These are phyloP conservation scores for Pseudopediastrum boryanum DNA, from an alignment of 139 green algal genomes.

Conservation along the genomic window DNA sequence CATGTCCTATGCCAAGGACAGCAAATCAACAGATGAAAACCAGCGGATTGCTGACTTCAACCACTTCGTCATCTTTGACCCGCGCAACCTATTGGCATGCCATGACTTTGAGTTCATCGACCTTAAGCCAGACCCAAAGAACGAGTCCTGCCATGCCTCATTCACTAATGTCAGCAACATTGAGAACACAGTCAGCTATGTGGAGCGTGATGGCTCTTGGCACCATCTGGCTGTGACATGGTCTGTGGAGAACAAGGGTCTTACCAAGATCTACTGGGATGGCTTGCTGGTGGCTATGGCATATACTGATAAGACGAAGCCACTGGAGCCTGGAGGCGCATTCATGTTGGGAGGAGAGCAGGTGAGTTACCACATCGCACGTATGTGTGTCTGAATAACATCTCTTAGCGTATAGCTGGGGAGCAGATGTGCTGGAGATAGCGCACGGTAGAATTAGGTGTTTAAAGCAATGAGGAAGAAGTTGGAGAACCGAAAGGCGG, in stretches of 20 bases:
- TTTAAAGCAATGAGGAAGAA: too few relatives aligned
- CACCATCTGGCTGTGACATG: slow-evolving; percentile 89
- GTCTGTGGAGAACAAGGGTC: slow-evolving; percentile 61
- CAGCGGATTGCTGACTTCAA: slow-evolving; percentile 73
- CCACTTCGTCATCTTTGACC: slow-evolving; percentile 83
- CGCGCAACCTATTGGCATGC: slow-evolving; percentile 71
- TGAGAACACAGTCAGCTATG: slow-evolving; percentile 28
- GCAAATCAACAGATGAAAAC: slow-evolving; percentile 47
- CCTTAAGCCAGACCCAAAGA: slow-evolving; percentile 67
- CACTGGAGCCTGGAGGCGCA: slow-evolving; percentile 67
- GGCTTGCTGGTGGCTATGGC: slow-evolving; percentile 67
- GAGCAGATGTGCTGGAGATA: too few relatives aligned
- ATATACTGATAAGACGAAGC: slow-evolving; percentile 58
- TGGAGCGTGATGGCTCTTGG: slow-evolving; percentile 70
- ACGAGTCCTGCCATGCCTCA: slow-evolving; percentile 59
- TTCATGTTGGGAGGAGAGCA: slow-evolving; percentile 89
- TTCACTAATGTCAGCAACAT: slow-evolving; percentile 43
- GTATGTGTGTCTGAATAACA: too few relatives aligned
- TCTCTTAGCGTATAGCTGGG: too few relatives aligned
- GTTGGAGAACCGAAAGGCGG: too few relatives aligned
- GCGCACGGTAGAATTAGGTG: too few relatives aligned
- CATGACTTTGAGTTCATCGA: slow-evolving; percentile 81
- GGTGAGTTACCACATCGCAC: too few relatives aligned
- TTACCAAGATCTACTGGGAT: slow-evolving; percentile 84
- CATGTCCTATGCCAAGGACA: slow-evolving; percentile 80